Percentiles rank a stretch among this genome's conserved stretches.
These are phyloP conservation scores for Pyrus pyrifolia DNA, from an alignment of 306 rosid genomes.

Conservation along the genomic window DNA sequence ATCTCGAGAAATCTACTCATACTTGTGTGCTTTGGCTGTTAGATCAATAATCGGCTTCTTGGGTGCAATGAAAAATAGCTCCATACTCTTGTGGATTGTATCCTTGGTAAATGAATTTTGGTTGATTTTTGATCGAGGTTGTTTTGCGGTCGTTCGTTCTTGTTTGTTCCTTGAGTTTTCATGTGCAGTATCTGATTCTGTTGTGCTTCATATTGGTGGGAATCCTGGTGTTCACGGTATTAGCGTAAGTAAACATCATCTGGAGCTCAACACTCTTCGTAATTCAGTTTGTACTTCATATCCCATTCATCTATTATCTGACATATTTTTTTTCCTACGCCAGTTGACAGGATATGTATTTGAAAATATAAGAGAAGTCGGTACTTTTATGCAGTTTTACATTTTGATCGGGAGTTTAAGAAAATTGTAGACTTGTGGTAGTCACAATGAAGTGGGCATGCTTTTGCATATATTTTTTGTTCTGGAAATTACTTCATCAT, in stretches of 20 bases:
- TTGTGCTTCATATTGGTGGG: conserved; percentile 72
- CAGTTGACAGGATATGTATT: no score
- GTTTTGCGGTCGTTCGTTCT: not conserved
- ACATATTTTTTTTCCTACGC: not conserved
- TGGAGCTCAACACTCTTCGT: not conserved
- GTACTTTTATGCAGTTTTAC: not conserved
- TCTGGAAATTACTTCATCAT: not conserved
- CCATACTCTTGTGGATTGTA: conserved; percentile 82
- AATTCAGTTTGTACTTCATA: not conserved
- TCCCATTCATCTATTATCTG: not conserved
- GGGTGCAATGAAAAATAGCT: conserved; percentile 71
- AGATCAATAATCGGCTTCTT: conserved; percentile 88
- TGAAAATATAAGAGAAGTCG: not conserved
- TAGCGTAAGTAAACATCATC: conserved; percentile 61
- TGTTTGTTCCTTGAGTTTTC: conserved; percentile 46
- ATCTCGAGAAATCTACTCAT: not conserved
- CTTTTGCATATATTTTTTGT: not conserved
- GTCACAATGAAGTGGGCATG: no score
- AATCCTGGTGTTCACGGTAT: conserved; percentile 79
- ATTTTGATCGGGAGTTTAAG: not conserved
- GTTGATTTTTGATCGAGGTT: not conserved
- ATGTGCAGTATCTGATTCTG: conserved; percentile 66
- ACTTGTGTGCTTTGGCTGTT: conserved; percentile 18
- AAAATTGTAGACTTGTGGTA: not conserved
- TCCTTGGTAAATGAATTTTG: conserved; percentile 33